Evolutionary conservation across 2,329 filamentous ascomycete genomes (phyloP).

Genomic region (Fusarium sp.): DNA sequence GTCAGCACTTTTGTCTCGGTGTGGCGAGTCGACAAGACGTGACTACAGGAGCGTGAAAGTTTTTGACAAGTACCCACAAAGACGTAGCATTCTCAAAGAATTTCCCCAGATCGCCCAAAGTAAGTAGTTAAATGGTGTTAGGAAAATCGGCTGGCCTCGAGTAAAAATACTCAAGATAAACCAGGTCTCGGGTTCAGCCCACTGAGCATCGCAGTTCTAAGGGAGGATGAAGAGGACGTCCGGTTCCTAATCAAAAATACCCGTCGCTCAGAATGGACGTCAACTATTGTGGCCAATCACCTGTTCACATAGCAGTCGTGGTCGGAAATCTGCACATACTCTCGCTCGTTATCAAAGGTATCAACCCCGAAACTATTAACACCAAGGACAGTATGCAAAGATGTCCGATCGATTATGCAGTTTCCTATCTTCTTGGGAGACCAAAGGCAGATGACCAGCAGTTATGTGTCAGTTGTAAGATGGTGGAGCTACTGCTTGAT

Average conservation of each 20-base stretch:
- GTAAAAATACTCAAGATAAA: not conserved
- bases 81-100: rapidly evolving
- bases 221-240: rapidly evolving
- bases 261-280: rapidly evolving
- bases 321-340: not conserved
- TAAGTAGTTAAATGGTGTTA: not conserved
- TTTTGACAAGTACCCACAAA: not conserved
- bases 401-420: not conserved
- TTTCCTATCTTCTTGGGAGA: not conserved
- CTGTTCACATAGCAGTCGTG: not conserved
- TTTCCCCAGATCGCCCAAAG: rapidly evolving
- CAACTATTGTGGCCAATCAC: not conserved
- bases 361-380: rapidly evolving
- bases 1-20: not conserved
- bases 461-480: not conserved
- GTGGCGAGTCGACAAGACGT: not conserved
- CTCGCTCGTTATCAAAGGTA: rapidly evolving
- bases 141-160: not conserved
- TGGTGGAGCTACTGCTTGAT: not conserved
- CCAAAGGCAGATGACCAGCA: rapidly evolving
- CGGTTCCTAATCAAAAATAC: rapidly evolving
- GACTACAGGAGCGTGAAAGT: rapidly evolving
- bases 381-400: not conserved
- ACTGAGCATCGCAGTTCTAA: rapidly evolving
- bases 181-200: not conserved